phyloP scores from a whole-genome alignment of 2,329 filamentous ascomycete genomes.

The Ascochyta fabae region DNA sequence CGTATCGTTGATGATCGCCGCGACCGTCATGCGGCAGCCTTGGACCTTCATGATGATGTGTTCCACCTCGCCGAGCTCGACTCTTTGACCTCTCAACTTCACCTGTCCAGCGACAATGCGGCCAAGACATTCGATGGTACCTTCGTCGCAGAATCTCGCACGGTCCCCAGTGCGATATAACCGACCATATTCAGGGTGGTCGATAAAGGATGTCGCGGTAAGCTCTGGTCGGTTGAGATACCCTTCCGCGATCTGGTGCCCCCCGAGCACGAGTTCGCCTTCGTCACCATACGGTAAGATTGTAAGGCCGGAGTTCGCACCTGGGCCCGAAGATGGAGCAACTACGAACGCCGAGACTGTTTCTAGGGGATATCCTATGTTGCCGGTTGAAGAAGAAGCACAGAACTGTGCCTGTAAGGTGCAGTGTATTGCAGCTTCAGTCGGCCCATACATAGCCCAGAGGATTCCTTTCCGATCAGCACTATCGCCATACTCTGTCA shows the following conservation, averaged over 20 bases:
- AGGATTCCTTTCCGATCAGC: conserved; percentile 66
- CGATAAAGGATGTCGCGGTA: conserved; percentile 73
- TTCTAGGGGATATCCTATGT: conserved; percentile 78
- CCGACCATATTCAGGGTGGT: conserved; percentile 67
- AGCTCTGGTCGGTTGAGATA: conserved; percentile 84
- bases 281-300: conserved; percentile 70
- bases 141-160: conserved; percentile 70
- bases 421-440: conserved; percentile 90
- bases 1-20: conserved; percentile 69
- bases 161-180: conserved; percentile 88
- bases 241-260: conserved; percentile 76
- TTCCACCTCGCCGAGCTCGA: conserved; percentile 73
- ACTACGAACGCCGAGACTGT: conserved; percentile 82
- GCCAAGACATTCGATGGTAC: conserved; percentile 81
- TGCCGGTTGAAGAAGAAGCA: conserved; percentile 63
- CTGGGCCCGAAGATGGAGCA: conserved; percentile 48
- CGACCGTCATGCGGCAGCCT: conserved; percentile 67
- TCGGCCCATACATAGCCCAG: conserved; percentile 94
- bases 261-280: conserved; percentile 83
- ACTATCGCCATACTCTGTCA: conserved; percentile 77
- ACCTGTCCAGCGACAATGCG: conserved; percentile 82
- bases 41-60: conserved; percentile 39
- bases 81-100: conserved; percentile 82
- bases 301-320: conserved; percentile 46
- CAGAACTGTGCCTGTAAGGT: conserved; percentile 72